phyloP scores from a whole-genome alignment of 1,284 basidiomycete species.

The Cutaneotrichosporon daszewskae region DNA sequence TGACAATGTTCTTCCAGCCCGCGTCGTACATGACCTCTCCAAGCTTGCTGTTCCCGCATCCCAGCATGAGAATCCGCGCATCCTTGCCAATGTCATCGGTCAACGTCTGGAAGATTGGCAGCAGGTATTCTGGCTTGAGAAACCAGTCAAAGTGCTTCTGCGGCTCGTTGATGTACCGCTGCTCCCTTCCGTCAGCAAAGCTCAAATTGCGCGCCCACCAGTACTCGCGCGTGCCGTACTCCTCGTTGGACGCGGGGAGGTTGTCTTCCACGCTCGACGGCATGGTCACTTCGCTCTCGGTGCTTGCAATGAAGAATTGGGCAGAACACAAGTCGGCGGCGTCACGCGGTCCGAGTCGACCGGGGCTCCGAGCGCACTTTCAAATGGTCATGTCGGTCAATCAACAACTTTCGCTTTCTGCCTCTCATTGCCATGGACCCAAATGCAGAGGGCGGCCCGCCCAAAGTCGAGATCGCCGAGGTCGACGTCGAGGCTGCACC shows the following conservation, averaged over 20 bases:
- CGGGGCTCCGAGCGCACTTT: conserved; percentile 2
- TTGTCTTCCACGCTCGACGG: conserved; percentile 35
- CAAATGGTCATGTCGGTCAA: no score
- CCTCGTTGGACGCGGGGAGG: conserved; percentile 63
- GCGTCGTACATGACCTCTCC: conserved; percentile 71
- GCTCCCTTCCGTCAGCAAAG: conserved; percentile 49
- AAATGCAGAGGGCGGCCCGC: conserved; percentile 35
- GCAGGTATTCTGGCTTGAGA: conserved; percentile 41
- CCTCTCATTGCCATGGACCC: conserved; percentile 36
- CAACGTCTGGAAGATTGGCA: conserved; percentile 39
- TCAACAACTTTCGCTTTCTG: neutral
- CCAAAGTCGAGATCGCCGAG: conserved; percentile 33
- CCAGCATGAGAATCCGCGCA: conserved; percentile 74
- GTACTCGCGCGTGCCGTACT: conserved; percentile 68
- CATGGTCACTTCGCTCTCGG: no score
- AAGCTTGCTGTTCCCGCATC: conserved; percentile 81
- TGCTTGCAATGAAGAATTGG: no score
- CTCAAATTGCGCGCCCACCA: conserved; percentile 54
- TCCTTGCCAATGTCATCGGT: conserved; percentile 50
- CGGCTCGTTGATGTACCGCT: conserved; percentile 62
- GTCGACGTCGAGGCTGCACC: conserved; percentile 24
- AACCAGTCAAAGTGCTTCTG: conserved; percentile 69
- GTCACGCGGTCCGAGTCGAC: neutral
- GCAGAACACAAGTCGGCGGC: no score
- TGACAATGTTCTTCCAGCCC: conserved; percentile 76